Evolutionary conservation across 176 grass and related monocot species (phyloP).

Genomic region (Aegilops tauschii): DNA sequence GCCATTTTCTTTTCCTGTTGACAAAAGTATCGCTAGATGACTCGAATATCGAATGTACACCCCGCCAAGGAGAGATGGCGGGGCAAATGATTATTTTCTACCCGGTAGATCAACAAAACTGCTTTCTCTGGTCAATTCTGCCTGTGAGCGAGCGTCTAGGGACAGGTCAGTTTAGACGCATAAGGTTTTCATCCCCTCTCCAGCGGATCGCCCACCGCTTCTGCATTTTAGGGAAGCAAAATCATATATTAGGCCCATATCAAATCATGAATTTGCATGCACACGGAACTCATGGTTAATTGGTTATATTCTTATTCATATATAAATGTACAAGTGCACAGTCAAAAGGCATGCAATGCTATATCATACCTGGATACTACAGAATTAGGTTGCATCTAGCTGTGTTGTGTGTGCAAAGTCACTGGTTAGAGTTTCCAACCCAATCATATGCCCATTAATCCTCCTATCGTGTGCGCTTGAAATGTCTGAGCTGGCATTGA

Average conservation of each 20-base stretch:
- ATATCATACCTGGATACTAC: conserved; percentile 25
- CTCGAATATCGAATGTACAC: conserved; percentile 14
- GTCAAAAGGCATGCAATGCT: not conserved
- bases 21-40: not conserved
- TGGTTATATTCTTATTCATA: not conserved
- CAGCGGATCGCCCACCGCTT: not conserved
- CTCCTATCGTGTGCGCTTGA: conserved; percentile 33
- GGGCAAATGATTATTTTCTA: conserved; percentile 7
- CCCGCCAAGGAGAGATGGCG: conserved; percentile 28
- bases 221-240: conserved; percentile 22
- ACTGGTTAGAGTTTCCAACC: conserved; percentile 39
- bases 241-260: not conserved
- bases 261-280: not conserved
- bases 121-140: conserved; percentile 1
- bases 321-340: not conserved
- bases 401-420: conserved; percentile 31
- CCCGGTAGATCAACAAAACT: not conserved
- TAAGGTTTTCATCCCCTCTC: conserved; percentile 10
- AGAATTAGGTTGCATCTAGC: conserved; percentile 26
- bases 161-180: not conserved
- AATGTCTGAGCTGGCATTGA: conserved; percentile 28
- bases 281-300: not conserved
- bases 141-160: not conserved
- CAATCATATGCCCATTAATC: conserved; percentile 21
- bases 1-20: not conserved